Percentiles rank a stretch among this genome's conserved stretches.
phyloP scores from a whole-genome alignment of 495 filamentous ascomycete species.

The Tuber brumale region DNA sequence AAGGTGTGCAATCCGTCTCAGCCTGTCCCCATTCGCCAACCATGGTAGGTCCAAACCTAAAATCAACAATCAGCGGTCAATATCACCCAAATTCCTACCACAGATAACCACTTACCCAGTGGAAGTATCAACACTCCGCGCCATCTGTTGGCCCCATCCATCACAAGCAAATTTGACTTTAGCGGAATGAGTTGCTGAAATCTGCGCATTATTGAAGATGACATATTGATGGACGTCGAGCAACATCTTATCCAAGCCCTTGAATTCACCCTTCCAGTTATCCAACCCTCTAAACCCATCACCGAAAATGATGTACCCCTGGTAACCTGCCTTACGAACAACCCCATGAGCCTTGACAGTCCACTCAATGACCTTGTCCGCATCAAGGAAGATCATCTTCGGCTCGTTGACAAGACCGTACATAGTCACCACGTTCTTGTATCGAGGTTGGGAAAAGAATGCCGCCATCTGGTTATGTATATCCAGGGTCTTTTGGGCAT shows the following conservation, averaged over 20 bases:
- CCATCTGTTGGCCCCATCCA: constrained; percentile 74
- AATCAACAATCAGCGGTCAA: constrained; percentile 8
- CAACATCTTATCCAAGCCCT: constrained; percentile 54
- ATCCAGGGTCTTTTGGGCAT: constrained; percentile 70
- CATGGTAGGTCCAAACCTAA: constrained; percentile 84
- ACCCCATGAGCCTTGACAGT: constrained; percentile 57
- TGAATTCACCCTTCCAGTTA: constrained; percentile 69
- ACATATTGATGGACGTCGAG: constrained; percentile 93
- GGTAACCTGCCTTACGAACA: constrained; percentile 63
- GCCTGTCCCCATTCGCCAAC: constrained; percentile 98
- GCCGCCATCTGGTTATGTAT: constrained; percentile 70
- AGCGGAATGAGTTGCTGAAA: constrained; percentile 62
- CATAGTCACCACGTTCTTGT: constrained; percentile 74
- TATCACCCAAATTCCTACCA: background rate
- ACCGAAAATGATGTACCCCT: constrained; percentile 63
- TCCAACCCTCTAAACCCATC: constrained; percentile 75
- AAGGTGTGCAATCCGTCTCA: constrained; percentile 85
- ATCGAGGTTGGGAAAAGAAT: constrained; percentile 80
- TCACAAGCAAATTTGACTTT: constrained; percentile 80
- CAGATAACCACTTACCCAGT: constrained; percentile 54
- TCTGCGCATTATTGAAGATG: constrained; percentile 74
- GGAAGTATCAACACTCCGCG: constrained; percentile 58
- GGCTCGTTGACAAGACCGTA: constrained; percentile 87
- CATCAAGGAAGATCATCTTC: constrained; percentile 61
- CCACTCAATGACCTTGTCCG: constrained; percentile 61